Evolutionary conservation across 331 rosid species (phyloP).

Genomic region (Quercus phellos): DNA sequence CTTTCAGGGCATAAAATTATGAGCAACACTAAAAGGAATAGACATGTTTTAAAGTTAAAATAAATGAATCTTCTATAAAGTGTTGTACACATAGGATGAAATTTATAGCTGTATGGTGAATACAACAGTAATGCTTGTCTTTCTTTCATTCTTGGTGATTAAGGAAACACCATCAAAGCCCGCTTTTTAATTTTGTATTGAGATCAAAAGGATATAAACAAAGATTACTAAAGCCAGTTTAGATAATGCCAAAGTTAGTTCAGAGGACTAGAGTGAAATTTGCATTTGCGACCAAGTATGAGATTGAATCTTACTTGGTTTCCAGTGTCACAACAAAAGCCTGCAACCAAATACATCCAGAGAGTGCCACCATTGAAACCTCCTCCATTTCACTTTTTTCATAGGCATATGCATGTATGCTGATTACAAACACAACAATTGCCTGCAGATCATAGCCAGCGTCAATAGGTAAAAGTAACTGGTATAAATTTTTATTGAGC

Average conservation of each 20-base stretch:
- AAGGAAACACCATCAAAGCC: background rate
- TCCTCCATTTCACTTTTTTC: conserved; percentile 91
- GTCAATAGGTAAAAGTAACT: background rate
- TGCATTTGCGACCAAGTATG: conserved; percentile 4
- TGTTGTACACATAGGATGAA: background rate
- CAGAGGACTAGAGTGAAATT: background rate
- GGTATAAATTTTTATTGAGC: background rate
- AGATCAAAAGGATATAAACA: background rate
- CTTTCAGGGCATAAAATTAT: background rate
- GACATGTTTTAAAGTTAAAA: background rate
- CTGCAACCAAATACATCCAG: conserved; percentile 95
- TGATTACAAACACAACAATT: conserved; percentile 64
- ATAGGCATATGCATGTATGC: conserved; percentile 78
- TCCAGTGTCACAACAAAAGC: conserved; percentile 82
- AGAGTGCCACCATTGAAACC: conserved; percentile 84
- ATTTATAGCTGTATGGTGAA: background rate
- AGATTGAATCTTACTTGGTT: conserved; percentile 66
- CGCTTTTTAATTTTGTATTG: background rate
- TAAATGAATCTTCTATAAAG: background rate
- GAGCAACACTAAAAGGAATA: background rate
- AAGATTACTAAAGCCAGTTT: background rate
- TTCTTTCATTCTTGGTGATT: background rate
- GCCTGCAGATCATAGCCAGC: conserved; percentile 55
- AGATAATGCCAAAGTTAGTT: background rate
- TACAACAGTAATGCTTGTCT: background rate